Percentiles rank a stretch among this genome's conserved stretches.
Conservation (phyloP, 306 rosid species). For the Dryas drummondii region DNA sequence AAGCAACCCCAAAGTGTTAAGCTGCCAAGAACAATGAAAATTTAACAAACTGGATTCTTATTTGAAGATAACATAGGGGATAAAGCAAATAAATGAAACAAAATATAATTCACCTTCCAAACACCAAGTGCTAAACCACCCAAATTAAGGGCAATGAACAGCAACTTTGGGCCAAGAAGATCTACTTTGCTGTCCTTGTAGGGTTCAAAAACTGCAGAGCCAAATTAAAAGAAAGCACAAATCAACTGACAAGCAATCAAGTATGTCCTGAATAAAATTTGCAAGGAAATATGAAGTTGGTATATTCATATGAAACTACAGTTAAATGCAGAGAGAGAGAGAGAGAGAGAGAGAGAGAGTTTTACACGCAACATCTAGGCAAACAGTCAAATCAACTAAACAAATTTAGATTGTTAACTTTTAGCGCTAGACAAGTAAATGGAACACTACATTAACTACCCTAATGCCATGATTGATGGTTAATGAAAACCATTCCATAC, state of each 20-base stretch:
- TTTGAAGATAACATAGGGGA: neutral
- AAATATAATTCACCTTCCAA: conserved; percentile 49
- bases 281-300: neutral
- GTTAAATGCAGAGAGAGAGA: neutral
- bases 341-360: neutral
- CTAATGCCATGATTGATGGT: neutral
- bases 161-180: conserved; percentile 87
- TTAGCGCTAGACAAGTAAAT: no score
- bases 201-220: conserved; percentile 90
- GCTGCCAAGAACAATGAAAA: conserved; percentile 47
- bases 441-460: neutral
- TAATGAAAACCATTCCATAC: neutral
- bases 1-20: conserved; percentile 89
- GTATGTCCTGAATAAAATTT: neutral
- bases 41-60: neutral
- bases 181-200: conserved; percentile 90
- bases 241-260: neutral
- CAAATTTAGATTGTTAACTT: neutral
- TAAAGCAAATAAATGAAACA: neutral
- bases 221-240: neutral
- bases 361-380: neutral
- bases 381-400: neutral
- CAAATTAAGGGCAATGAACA: conserved; percentile 90
- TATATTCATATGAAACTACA: neutral
- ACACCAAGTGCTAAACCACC: conserved; percentile 85